A percentile compares a stretch with the other conserved stretches of the same genome.
These are phyloP conservation scores for Talaromyces islandicus DNA, from an alignment of 2,329 filamentous ascomycete genomes.

Conservation along the genomic window DNA sequence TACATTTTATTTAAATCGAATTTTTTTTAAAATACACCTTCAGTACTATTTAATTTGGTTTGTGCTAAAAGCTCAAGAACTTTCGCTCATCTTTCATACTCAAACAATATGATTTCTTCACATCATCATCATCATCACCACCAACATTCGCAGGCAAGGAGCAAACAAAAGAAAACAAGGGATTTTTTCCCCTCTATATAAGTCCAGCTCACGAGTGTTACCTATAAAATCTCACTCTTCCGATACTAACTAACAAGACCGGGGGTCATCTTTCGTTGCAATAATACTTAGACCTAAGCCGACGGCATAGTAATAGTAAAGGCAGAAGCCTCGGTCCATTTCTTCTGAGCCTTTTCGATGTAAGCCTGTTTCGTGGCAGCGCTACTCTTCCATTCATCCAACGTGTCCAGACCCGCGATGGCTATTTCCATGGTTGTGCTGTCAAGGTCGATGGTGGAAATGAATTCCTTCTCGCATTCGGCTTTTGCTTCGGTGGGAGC, in stretches of 20 bases:
- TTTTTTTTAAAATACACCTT: no score
- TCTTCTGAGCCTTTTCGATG: constrained; percentile 31
- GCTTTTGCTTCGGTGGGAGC: constrained; percentile 51
- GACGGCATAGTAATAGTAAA: constrained; percentile 20
- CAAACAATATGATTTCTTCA: not conserved
- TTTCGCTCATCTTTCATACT: not conserved
- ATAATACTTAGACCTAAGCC: not conserved
- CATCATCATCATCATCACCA: not conserved
- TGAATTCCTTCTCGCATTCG: constrained; percentile 57
- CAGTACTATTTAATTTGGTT: not conserved
- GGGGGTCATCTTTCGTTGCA: not conserved
- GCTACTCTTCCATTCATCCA: constrained; percentile 48
- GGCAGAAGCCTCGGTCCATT: constrained; percentile 35
- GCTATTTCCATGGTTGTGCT: constrained; percentile 53
- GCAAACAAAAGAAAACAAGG: not conserved
- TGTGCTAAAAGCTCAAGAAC: no score
- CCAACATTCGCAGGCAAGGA: not conserved
- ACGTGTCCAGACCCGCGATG: constrained; percentile 45
- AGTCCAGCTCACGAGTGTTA: not conserved
- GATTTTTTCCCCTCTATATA: not conserved
- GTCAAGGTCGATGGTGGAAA: constrained; percentile 50
- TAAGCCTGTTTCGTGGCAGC: constrained; percentile 47
- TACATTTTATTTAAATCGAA: not conserved
- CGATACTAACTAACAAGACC: not conserved
- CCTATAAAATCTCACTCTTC: not conserved